Evolutionary conservation across 768 basidiomycete genomes (phyloP), one percentile per base, ranked within the genome.

Genomic region (Lentinula guzmanii): DNA sequence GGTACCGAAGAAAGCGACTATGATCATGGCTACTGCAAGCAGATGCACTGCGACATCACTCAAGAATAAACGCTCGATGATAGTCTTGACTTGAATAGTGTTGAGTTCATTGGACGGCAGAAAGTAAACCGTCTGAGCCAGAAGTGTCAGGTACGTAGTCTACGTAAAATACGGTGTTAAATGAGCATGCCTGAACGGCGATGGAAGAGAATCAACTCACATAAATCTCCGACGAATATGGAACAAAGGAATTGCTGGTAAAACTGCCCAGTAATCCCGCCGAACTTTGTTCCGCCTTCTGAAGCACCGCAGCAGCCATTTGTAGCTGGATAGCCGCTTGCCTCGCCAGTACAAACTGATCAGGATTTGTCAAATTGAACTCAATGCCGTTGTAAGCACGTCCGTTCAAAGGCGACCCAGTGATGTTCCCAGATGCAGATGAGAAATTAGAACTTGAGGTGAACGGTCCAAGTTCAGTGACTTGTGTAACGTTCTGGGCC

Each of bases 101-200:
- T 85, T 67, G 5, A 71, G 71, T 34, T 76, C 73, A 3, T 61
- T 41, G 21, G 69, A 68, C 9, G 65, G 67, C 15, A 82, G 52
- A 64, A 85, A 84, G 68, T 85, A 86, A 6, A 84, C 77, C 46
- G 73, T 71, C 62, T 75, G 76, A 2, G 83, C 83, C 16, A 84
- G 69, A 24, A 84, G 76, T 2, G 77, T 72, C 28, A 85, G 68
- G 66, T 85, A 82, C 18, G 71, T 75, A n/a, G 67, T 66, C 80
- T 84, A 65, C 9, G 39, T n/a, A 35, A 4, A 61, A 21, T 24
- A 31, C 3, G 16, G 18, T 4, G 0, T 54, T 6, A 61, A 18
- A 13, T 56, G 45, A 60, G 5, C 11, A 56, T 5, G 18, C 58
- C 60, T 24, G 13, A 3, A 24, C n/a, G 4, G 7, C 28, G 63